Evolutionary conservation across 805 yeast genomes (phyloP), one percentile per base, ranked within the genome.

Genomic region (Candida maltosa): DNA sequence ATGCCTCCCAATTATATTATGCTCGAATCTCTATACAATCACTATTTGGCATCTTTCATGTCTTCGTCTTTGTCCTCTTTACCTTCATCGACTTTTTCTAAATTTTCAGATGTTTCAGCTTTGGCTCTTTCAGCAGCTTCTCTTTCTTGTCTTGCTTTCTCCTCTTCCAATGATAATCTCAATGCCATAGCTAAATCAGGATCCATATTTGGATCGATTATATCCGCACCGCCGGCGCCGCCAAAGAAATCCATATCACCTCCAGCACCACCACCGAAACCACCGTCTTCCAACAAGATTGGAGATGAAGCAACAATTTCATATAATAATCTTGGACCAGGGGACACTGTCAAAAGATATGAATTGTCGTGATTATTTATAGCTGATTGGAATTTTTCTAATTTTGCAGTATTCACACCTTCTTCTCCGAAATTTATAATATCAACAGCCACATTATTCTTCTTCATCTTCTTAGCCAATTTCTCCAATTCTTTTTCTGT

Each of bases 141-240:
- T 54, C 89, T 75, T 46, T 86, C 95, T 55, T 87, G 96, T 65
- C 97, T 79, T 34, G 86, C 82, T 50, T 83, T 85, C 57, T 91
- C 97, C 55, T 93, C 98, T 55, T 93, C 97, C 52, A 93, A 70
- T 1, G 97, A 91, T 60, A 93, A 70, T 56, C 97, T 80, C 52
- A 93, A 75, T 1, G 97, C 98, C 70, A 93, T 72, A 0, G 97
- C 98, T 55, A 93, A 76, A 62, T 93, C 98, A 21, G 97, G 97
- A 52, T 93, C 98, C 79, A 87, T 83, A 46, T 80, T 80, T 21
- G 96, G 91, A 60, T 91, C 97, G 26, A 66, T 54, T 10, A 60
- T 63, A 18, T 60, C 74, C 17, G 61, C 69, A 31, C 62, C 71
- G 9, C 69, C 76, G 15, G 62, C 74, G 15, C 62, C 70, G 14